Base-by-base conservation (phyloP, 495 filamentous ascomycete species). In the Venustampulla echinocandica region DNA sequence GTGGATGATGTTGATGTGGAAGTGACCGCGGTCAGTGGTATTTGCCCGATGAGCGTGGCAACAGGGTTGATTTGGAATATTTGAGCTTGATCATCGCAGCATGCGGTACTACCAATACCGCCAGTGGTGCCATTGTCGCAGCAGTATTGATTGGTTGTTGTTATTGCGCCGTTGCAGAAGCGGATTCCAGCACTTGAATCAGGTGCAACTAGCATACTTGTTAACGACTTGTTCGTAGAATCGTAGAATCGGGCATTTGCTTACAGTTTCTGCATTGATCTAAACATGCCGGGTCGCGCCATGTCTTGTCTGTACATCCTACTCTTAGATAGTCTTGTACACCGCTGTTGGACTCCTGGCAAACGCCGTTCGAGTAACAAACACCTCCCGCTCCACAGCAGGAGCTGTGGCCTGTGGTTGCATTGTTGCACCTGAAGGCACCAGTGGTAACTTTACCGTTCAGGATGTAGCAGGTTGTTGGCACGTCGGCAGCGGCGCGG, bases 311-410 rank as follows among this genome's bases (percentile, higher is more conserved):
- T 28, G 50, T 52, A 37, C 50, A 52, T 14, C 50, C 50, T 14
- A 52, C 50, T 37, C 50, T 33, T 28, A 52, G 20, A 39, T 52
- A 52, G 38, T 52, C 50, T 18, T 47, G 36, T 10, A 52, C 44
- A 25, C 15, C 14, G 3, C 43, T 28, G 32, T 52, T 52, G 18
- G 6, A 13, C 17, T 52, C 43, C 21, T 47, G 36, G 19, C 50
- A 52, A 0, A 52, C 23, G 0, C 50, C 50, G 28, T 52, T 52
- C 18, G 50, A 52, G 25, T 47, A 52, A 41, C 50, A 52, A 35
- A 38, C 42, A 1, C 23, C 50, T 36, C 50, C 50, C 10, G 28
- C n/a, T 10, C 17, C 43, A 21, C 50, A 52, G 36, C 50, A 52
- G 20, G 35, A 18, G 36, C 35, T 42, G 18, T 52, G 43, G 6